Percentiles rank a stretch among this genome's conserved stretches.
These are phyloP conservation scores for Candida xyloterini DNA, from an alignment of 805 yeast species.

Conservation along the genomic window DNA sequence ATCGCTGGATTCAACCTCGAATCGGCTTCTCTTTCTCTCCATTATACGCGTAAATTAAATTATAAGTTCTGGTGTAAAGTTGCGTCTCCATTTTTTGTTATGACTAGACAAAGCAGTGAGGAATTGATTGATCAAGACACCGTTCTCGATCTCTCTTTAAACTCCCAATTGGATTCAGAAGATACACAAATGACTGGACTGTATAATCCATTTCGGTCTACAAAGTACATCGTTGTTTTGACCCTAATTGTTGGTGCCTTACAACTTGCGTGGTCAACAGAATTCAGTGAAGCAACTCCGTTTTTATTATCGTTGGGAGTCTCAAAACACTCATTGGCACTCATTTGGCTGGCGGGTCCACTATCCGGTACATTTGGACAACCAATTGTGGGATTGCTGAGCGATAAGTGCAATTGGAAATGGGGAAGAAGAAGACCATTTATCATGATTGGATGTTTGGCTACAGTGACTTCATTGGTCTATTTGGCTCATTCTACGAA, in stretches of 20 bases:
- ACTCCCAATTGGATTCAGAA: background rate
- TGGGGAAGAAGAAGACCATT: slow-evolving; percentile 57
- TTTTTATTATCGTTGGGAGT: slow-evolving; percentile 59
- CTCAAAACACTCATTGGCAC: slow-evolving; percentile 51
- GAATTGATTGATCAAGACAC: slow-evolving; percentile 3
- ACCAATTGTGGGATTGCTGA: slow-evolving; percentile 57
- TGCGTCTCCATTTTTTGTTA: slow-evolving; percentile 3
- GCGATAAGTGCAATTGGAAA: slow-evolving; percentile 46
- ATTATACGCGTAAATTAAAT: slow-evolving; percentile 7
- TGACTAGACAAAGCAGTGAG: slow-evolving; percentile 8
- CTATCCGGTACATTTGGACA: slow-evolving; percentile 61
- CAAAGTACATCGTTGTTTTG: slow-evolving; percentile 41
- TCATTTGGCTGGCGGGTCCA: slow-evolving; percentile 70
- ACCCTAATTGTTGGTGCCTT: slow-evolving; percentile 54
- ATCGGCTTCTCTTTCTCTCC: slow-evolving; percentile 3
- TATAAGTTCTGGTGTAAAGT: slow-evolving; percentile 8
- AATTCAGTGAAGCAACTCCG: slow-evolving; percentile 63
- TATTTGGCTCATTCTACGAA: slow-evolving; percentile 44
- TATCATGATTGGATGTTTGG: slow-evolving; percentile 51
- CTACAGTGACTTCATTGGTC: slow-evolving; percentile 44
- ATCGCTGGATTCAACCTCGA: background rate
- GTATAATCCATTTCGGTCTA: slow-evolving; percentile 44
- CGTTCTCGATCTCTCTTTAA: slow-evolving; percentile 1
- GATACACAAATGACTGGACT: slow-evolving; percentile 15
- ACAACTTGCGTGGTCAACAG: slow-evolving; percentile 65